Evolutionary conservation across 2,329 filamentous ascomycete genomes (phyloP).

Genomic region (Tolypocladium ovalisporum): DNA sequence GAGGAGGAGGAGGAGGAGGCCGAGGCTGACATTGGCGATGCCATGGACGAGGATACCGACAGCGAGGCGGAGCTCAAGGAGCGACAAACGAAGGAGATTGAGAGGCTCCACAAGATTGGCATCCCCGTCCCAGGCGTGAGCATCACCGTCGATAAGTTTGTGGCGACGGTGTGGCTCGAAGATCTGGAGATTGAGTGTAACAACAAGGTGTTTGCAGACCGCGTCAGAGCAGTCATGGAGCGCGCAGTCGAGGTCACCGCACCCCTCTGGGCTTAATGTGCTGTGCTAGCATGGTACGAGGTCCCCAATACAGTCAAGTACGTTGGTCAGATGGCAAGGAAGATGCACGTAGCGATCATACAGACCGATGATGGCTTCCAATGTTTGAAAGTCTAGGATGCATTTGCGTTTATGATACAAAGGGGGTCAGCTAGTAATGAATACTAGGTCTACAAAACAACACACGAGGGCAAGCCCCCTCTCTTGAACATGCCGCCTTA

Average conservation of each 20-base stretch:
- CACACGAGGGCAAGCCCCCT: constrained; percentile 4
- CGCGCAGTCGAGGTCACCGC: constrained; percentile 79
- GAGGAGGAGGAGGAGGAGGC: neutral
- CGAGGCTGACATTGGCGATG: constrained; percentile 1
- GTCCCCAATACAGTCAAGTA: neutral
- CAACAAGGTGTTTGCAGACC: constrained; percentile 67
- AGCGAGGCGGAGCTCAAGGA: constrained; percentile 37
- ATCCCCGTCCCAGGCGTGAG: constrained; percentile 85
- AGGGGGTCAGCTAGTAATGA: constrained; percentile 6
- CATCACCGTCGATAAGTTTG: constrained; percentile 78
- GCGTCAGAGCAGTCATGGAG: constrained; percentile 83
- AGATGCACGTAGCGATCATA: neutral
- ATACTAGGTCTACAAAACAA: constrained; percentile 17
- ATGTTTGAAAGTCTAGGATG: constrained; percentile 5
- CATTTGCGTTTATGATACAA: constrained; percentile 17
- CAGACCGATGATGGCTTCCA: neutral
- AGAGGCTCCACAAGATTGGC: constrained; percentile 69
- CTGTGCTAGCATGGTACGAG: neutral
- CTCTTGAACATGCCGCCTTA: constrained; percentile 14
- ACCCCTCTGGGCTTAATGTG: constrained; percentile 48
- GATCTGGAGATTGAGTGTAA: constrained; percentile 79
- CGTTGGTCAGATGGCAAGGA: neutral
- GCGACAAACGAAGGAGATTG: constrained; percentile 58
- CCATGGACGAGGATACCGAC: constrained; percentile 18
- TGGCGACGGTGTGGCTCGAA: constrained; percentile 86